These are phyloP conservation scores for Aspergillus tanneri DNA, from an alignment of 2,329 filamentous ascomycete species.

Conservation along the genomic window DNA sequence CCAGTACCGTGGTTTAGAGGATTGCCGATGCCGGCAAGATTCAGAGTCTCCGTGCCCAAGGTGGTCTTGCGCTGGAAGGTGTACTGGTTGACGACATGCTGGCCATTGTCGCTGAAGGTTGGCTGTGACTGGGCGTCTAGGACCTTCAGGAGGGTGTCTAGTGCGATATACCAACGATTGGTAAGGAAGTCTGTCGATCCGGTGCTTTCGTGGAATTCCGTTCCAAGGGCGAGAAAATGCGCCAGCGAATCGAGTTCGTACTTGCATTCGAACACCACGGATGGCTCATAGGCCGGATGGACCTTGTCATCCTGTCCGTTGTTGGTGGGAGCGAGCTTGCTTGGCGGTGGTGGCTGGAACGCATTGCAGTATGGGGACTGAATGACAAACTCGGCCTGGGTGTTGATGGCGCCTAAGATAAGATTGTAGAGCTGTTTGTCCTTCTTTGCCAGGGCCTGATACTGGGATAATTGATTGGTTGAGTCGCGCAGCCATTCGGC, in stretches of 20 bases:
- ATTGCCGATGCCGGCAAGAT: slow-evolving; percentile 80
- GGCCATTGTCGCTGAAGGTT: slow-evolving; percentile 72
- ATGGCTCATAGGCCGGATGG: slow-evolving; percentile 81
- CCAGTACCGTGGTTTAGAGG: slow-evolving; percentile 82
- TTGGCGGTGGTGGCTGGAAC: slow-evolving; percentile 89
- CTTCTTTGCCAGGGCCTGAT: slow-evolving; percentile 79
- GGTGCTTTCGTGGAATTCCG: slow-evolving; percentile 82
- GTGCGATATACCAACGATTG: slow-evolving; percentile 71
- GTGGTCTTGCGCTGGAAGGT: slow-evolving; percentile 81
- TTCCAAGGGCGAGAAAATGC: slow-evolving; percentile 80
- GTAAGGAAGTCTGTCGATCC: slow-evolving; percentile 76
- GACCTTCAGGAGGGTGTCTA: slow-evolving; percentile 71
- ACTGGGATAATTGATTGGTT: slow-evolving; percentile 89
- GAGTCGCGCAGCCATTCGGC: slow-evolving; percentile 91
- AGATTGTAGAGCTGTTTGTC: slow-evolving; percentile 75
- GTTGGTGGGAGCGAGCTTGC: slow-evolving; percentile 66
- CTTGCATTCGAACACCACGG: slow-evolving; percentile 93
- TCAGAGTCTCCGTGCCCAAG: slow-evolving; percentile 85
- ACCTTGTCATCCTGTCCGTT: slow-evolving; percentile 84
- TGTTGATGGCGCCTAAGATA: slow-evolving; percentile 91
- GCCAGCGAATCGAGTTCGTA: slow-evolving; percentile 96
- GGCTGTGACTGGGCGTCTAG: slow-evolving; percentile 75
- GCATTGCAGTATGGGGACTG: slow-evolving; percentile 96
- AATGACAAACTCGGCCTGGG: slow-evolving; percentile 92
- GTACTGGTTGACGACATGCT: slow-evolving; percentile 72